Conservation (phyloP, 768 basidiomycete genomes). For the Termitomyces sp. region DNA sequence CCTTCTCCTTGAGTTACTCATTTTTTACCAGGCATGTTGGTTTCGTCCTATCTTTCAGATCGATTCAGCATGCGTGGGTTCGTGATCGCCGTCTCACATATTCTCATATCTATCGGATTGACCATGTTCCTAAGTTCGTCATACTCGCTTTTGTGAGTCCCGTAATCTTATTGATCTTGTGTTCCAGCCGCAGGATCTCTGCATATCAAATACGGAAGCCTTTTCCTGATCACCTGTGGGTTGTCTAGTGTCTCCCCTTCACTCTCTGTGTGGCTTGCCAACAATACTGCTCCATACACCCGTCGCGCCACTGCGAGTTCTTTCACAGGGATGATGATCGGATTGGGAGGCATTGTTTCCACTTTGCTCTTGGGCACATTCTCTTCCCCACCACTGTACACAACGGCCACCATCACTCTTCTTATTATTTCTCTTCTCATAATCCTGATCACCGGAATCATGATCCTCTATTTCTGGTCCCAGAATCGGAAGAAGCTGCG, state of each 20-base stretch:
- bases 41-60: constrained; percentile 50
- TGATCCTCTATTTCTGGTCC: too few relatives aligned
- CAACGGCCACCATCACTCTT: too few relatives aligned
- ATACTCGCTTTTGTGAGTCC: neutral
- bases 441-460: too few relatives aligned
- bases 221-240: neutral
- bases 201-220: neutral
- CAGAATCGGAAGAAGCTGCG: too few relatives aligned
- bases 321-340: neutral
- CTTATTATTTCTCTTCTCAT: too few relatives aligned
- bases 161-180: neutral
- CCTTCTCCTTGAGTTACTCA: too few relatives aligned
- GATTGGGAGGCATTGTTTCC: neutral
- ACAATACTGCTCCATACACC: too few relatives aligned
- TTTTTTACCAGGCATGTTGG: constrained; percentile 26
- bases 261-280: too few relatives aligned
- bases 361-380: neutral
- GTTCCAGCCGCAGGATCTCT: neutral
- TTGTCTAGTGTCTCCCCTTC: neutral
- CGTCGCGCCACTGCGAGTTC: too few relatives aligned
- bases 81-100: neutral
- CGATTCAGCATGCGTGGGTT: constrained; percentile 45
- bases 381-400: neutral
- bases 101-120: neutral
- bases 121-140: neutral